Evolutionary conservation across 495 filamentous ascomycete genomes (phyloP), one percentile per base, ranked within the genome.

Genomic region (Penicillium crystallinum): DNA sequence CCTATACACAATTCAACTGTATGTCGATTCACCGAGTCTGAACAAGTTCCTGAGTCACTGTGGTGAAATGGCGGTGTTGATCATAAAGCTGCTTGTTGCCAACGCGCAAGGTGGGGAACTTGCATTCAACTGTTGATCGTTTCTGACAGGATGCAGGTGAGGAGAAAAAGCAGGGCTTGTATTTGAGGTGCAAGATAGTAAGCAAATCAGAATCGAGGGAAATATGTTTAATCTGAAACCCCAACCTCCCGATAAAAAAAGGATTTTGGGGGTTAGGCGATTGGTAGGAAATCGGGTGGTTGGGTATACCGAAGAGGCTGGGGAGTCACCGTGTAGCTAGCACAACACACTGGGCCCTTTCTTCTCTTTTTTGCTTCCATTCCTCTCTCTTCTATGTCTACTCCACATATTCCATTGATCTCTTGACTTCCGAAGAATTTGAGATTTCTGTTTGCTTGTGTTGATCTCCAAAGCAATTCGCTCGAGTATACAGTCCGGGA

Each of bases 271-370:
- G 42, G 25, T 44, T 29, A 42, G 10, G 33, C 38, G 57, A 62
- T 62, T 62, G 60, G 60, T 43, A 44, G 52, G 48, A 76, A 76
- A 69, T 71, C 51, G 63, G 73, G 73, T 72, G 73, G 73, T 72
- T 76, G 73, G 71, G 68, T 65, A 61, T 62, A 31, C 52, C 49
- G 47, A 47, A 45, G 47, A 57, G 54, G 57, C 53, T 66, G 72
- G 68, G n/a, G 71, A 71, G 67, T 68, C 63, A 45, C 42, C 41
- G 42, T 27, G 34, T 29, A 30, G 51, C 37, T 53, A 42, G 46
- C 33, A 50, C 54, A 47, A 57, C 49, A 31, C 36, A 33, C 46
- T 45, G 46, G 21, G 34, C 25, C 18, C 45, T 37, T 49, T 50
- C 51, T 44, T 55, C 49, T 38, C 30, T 56, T 35, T 27, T 37